Evolutionary conservation across 148 eudicot species (phyloP).

Genomic region (Nyssa sinensis): DNA sequence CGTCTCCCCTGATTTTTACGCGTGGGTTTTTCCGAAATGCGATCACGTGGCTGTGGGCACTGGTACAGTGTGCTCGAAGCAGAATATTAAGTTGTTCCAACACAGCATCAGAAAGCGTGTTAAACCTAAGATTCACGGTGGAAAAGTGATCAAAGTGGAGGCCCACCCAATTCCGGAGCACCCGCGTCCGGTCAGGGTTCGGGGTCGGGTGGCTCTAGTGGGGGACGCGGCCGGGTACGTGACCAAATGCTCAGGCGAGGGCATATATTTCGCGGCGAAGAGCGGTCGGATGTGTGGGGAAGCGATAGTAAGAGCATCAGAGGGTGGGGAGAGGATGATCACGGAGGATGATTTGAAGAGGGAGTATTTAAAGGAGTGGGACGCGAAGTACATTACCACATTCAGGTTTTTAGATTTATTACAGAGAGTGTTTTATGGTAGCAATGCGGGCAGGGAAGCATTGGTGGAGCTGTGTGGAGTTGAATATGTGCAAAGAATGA

Average conservation of each 20-base stretch:
- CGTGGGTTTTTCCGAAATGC: constrained; percentile 91
- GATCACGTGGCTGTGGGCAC: constrained; percentile 96
- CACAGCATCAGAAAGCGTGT: constrained; percentile 54
- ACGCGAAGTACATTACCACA: constrained; percentile 49
- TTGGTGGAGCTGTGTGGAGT: constrained; percentile 88
- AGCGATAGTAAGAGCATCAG: constrained; percentile 70
- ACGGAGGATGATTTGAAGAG: constrained; percentile 64
- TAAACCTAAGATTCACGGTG: constrained; percentile 53
- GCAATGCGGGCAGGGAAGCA: constrained; percentile 76
- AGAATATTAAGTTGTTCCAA: constrained; percentile 55
- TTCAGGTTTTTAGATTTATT: constrained; percentile 77
- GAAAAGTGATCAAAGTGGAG: constrained; percentile 73
- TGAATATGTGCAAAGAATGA: constrained; percentile 97
- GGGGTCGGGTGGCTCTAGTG: constrained; percentile 75
- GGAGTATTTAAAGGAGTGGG: constrained; percentile 88
- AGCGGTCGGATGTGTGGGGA: constrained; percentile 81
- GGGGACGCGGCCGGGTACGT: constrained; percentile 96
- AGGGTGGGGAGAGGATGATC: constrained; percentile 62
- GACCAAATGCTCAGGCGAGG: constrained; percentile 91
- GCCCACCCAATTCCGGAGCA: constrained; percentile 98
- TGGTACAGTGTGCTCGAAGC: constrained; percentile 61
- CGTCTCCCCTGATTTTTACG: constrained; percentile 91
- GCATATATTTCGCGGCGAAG: constrained; percentile 88
- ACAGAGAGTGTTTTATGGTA: constrained; percentile 82
- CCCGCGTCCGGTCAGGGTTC: constrained; percentile 71